Percentiles rank a stretch among this genome's conserved stretches.
These are phyloP conservation scores for Trametes punicea DNA, from an alignment of 768 basidiomycete genomes.

Conservation along the genomic window DNA sequence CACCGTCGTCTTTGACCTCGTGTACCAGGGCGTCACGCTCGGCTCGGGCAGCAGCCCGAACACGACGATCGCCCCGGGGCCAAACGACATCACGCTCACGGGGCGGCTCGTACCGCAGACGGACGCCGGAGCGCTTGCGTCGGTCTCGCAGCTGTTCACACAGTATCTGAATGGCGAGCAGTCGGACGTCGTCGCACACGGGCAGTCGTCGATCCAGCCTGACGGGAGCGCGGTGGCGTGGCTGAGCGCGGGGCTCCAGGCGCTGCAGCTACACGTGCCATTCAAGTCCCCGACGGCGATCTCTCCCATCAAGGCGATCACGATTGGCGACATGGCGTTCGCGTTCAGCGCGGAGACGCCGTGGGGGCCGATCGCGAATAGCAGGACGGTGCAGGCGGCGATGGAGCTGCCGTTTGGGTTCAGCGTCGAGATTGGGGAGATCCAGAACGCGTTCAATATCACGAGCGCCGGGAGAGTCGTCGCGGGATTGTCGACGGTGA, in stretches of 20 bases:
- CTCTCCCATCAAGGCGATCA: conserved; percentile 61
- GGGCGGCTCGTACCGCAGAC: conserved; percentile 57
- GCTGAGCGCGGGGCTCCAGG: conserved; percentile 59
- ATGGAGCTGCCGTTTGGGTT: conserved; percentile 76
- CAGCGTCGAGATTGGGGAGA: conserved; percentile 50
- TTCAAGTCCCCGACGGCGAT: conserved; percentile 52
- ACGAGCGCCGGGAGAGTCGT: conserved; percentile 48
- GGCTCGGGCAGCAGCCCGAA: conserved; percentile 53
- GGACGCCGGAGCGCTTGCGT: conserved; percentile 39
- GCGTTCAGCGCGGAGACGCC: conserved; percentile 49
- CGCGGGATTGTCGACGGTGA: conserved; percentile 58
- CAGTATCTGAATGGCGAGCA: conserved; percentile 64
- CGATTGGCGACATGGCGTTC: conserved; percentile 57
- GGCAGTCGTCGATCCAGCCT: conserved; percentile 52
- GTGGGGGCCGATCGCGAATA: conserved; percentile 57
- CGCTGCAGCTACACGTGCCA: conserved; percentile 58
- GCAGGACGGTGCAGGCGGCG: conserved; percentile 55
- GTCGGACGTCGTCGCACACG: conserved; percentile 57
- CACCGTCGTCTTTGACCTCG: conserved; percentile 59
- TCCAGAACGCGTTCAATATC: conserved; percentile 65
- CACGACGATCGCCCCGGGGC: conserved; percentile 47
- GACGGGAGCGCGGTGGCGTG: conserved; percentile 60
- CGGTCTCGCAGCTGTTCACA: conserved; percentile 64
- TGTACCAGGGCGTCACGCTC: conserved; percentile 53
- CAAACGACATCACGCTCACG: conserved; percentile 55